Conservation (phyloP, 2,329 filamentous ascomycete species). For the Apiospora saccharicola region DNA sequence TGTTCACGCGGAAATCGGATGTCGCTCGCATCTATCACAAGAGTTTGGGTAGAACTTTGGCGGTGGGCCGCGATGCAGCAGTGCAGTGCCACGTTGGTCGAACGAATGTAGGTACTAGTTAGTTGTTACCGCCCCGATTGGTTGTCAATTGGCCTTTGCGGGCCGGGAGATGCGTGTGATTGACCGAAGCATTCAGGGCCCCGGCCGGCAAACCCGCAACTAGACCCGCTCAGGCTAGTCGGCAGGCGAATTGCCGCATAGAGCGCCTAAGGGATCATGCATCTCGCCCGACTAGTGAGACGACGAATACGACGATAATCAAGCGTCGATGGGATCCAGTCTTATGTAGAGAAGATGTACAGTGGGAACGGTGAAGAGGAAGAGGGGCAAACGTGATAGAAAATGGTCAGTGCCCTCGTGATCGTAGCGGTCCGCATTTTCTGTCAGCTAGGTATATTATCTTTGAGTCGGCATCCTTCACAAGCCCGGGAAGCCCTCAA, state of each 20-base stretch:
- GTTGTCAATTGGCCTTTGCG: conserved; percentile 6
- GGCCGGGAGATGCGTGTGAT: conserved; percentile 11
- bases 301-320: conserved; percentile 1
- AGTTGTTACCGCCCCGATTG: background rate
- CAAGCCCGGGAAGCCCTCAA: background rate
- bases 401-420: conserved; percentile 8
- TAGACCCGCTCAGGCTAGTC: conserved; percentile 9
- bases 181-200: conserved; percentile 7
- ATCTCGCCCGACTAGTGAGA: conserved; percentile 16
- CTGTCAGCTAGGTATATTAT: conserved; percentile 7
- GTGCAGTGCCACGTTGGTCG: conserved; percentile 3
- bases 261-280: conserved; percentile 9
- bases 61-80: background rate
- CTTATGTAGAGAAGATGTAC: background rate
- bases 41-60: background rate
- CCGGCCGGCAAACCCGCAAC: conserved; percentile 14
- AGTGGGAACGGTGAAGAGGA: conserved; percentile 14
- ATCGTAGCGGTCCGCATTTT: conserved; percentile 8
- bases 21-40: background rate
- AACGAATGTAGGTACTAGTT: background rate
- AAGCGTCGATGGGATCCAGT: background rate
- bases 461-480: conserved; percentile 1
- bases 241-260: conserved; percentile 12
- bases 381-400: conserved; percentile 1
- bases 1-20: background rate